Percentiles rank a stretch among this genome's conserved stretches.
phyloP scores from a whole-genome alignment of 2,329 filamentous ascomycete species.

The Cladophialophora yegresii region DNA sequence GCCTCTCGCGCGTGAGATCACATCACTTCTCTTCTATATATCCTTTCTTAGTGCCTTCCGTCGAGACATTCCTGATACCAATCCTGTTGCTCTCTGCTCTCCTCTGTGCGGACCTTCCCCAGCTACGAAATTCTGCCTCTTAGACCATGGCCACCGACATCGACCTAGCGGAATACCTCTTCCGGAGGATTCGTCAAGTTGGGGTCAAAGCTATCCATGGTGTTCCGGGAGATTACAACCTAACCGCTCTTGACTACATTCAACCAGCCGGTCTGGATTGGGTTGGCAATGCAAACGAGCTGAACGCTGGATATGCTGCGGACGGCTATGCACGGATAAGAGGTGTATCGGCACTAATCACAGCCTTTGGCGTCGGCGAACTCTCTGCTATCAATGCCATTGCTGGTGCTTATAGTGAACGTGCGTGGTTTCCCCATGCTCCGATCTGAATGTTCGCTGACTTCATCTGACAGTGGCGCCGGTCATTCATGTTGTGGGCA shows the following conservation, averaged over 20 bases:
- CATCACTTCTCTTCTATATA: background rate
- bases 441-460: background rate
- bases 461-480: slow-evolving; percentile 45
- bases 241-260: slow-evolving; percentile 59
- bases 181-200: slow-evolving; percentile 52
- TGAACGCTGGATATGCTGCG: slow-evolving; percentile 71
- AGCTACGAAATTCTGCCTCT: background rate
- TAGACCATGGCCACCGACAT: slow-evolving; percentile 39
- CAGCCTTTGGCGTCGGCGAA: slow-evolving; percentile 63
- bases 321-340: slow-evolving; percentile 72
- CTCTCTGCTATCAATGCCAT: slow-evolving; percentile 44
- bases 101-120: background rate
- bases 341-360: slow-evolving; percentile 46
- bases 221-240: slow-evolving; percentile 51
- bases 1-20: slow-evolving; percentile 5
- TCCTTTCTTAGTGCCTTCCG: background rate
- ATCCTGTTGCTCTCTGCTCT: background rate
- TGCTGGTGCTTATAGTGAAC: slow-evolving; percentile 49
- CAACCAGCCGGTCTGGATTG: slow-evolving; percentile 57
- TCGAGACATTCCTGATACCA: background rate
- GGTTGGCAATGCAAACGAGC: slow-evolving; percentile 65
- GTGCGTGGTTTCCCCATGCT: slow-evolving; percentile 39
- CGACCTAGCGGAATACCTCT: slow-evolving; percentile 54
- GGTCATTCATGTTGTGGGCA: slow-evolving; percentile 63
- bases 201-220: slow-evolving; percentile 55